A percentile compares a stretch with the other conserved stretches of the same genome.
phyloP scores from a whole-genome alignment of 2,329 filamentous ascomycete genomes.

The Clonostachys byssicola region DNA sequence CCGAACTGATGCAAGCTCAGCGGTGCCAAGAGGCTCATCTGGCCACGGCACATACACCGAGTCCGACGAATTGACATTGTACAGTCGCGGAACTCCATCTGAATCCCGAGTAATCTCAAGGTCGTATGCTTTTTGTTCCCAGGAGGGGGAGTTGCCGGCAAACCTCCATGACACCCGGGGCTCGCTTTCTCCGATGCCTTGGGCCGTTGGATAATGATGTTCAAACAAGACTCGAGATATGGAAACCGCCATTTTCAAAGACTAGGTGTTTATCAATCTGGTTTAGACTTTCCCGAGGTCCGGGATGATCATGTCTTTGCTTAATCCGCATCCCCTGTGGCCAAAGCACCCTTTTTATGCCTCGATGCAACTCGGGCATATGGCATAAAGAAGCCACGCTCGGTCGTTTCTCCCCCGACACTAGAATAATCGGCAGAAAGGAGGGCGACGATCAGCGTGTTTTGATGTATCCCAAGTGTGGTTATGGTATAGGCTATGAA shows the following conservation, averaged over 20 bases:
- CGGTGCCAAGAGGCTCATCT: conserved; percentile 18
- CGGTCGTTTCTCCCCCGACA: no score
- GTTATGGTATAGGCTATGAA: no score
- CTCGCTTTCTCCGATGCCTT: conserved; percentile 36
- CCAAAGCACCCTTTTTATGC: no score
- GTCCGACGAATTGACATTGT: conserved; percentile 21
- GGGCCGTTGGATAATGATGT: conserved; percentile 26
- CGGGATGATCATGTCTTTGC: no score
- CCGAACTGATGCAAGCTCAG: conserved; percentile 23
- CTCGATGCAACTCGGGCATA: no score
- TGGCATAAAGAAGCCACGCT: no score
- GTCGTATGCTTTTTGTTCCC: conserved; percentile 38
- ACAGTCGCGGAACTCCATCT: conserved; percentile 4
- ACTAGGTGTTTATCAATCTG: no score
- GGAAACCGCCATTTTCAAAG: conserved; percentile 11
- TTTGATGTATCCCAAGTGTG: no score
- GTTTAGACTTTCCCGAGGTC: no score
- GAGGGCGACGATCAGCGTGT: no score
- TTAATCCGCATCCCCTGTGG: no score
- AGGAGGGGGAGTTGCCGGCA: conserved; percentile 26
- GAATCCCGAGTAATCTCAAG: conserved; percentile 27
- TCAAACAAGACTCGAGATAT: conserved; percentile 34
- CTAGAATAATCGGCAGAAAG: no score
- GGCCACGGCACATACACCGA: conserved; percentile 42
- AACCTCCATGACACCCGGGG: conserved; percentile 44